Conservation (phyloP, 2,329 filamentous ascomycete genomes). For the Tolypocladium endophyticum region DNA sequence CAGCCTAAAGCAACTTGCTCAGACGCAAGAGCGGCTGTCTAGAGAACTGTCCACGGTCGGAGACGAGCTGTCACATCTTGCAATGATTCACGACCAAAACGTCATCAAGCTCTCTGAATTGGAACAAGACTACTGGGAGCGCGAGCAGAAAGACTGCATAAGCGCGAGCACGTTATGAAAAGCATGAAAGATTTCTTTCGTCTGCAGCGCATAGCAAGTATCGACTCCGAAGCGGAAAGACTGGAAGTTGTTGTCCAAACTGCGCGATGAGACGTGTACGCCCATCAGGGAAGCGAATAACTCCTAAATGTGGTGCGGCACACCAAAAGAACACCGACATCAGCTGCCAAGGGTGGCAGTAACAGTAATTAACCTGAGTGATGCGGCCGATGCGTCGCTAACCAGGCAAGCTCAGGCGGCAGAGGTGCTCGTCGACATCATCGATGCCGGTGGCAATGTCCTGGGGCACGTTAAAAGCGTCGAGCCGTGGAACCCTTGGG, state of each 20-base stretch:
- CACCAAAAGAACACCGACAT: neutral
- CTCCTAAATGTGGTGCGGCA: constrained; percentile 11
- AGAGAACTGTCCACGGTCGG: constrained; percentile 23
- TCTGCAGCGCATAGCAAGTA: constrained; percentile 15
- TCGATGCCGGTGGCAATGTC: constrained; percentile 24
- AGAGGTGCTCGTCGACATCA: constrained; percentile 21
- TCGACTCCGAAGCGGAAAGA: constrained; percentile 5
- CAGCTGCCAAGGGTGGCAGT: constrained; percentile 3
- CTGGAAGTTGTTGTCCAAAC: neutral
- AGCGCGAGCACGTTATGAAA: constrained; percentile 14
- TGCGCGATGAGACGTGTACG: neutral
- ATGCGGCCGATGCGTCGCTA: neutral
- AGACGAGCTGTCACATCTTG: constrained; percentile 22
- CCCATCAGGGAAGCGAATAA: neutral
- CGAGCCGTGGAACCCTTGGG: constrained; percentile 27
- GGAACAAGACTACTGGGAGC: constrained; percentile 19
- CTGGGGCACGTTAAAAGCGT: constrained; percentile 27
- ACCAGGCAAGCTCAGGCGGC: neutral
- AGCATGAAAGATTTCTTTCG: constrained; percentile 24
- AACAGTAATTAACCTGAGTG: neutral
- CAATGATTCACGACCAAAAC: constrained; percentile 19
- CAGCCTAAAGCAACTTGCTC: constrained; percentile 15
- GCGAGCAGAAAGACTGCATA: constrained; percentile 17
- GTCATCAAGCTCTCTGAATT: constrained; percentile 21
- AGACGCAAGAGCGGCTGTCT: constrained; percentile 16